A percentile compares a stretch with the other conserved stretches of the same genome.
These are phyloP conservation scores for Fusarium buxicola DNA, from an alignment of 2,329 filamentous ascomycete genomes.

Conservation along the genomic window DNA sequence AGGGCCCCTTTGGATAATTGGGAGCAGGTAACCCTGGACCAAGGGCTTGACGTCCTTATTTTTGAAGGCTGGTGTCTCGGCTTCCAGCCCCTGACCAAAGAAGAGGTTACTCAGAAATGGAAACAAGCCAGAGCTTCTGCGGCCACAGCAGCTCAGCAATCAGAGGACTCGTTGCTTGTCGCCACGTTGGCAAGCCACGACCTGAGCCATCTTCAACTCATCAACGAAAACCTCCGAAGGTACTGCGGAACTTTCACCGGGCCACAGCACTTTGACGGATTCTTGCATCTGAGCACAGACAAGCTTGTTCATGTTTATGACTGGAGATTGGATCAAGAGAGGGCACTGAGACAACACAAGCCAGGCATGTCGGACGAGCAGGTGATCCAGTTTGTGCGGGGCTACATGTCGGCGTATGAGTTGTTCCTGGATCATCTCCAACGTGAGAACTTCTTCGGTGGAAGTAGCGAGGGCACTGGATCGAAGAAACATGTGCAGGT, in stretches of 20 bases:
- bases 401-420: slow-evolving; percentile 45
- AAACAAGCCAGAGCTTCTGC: slow-evolving; percentile 14
- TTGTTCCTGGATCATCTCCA: slow-evolving; percentile 38
- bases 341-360: slow-evolving; percentile 32
- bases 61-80: slow-evolving; percentile 45
- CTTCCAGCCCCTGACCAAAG: slow-evolving; percentile 28
- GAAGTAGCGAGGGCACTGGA: neutral
- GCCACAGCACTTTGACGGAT: slow-evolving; percentile 34
- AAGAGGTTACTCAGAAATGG: slow-evolving; percentile 34
- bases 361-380: slow-evolving; percentile 43
- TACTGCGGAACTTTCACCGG: slow-evolving; percentile 36
- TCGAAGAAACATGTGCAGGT: slow-evolving; percentile 30
- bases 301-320: slow-evolving; percentile 39
- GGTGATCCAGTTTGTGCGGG: slow-evolving; percentile 39
- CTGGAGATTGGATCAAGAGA: slow-evolving; percentile 39
- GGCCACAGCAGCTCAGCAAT: neutral
- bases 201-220: slow-evolving; percentile 31
- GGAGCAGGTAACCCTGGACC: slow-evolving; percentile 24
- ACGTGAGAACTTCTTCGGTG: slow-evolving; percentile 29
- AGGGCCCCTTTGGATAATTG: slow-evolving; percentile 31
- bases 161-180: slow-evolving; percentile 10
- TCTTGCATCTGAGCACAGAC: slow-evolving; percentile 42
- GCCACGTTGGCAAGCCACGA: slow-evolving; percentile 36
- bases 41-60: slow-evolving; percentile 38
- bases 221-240: slow-evolving; percentile 40